Percentiles rank a stretch among this genome's conserved stretches.
Conservation (phyloP, 2,329 filamentous ascomycete species). For the Esteya vermicola region DNA sequence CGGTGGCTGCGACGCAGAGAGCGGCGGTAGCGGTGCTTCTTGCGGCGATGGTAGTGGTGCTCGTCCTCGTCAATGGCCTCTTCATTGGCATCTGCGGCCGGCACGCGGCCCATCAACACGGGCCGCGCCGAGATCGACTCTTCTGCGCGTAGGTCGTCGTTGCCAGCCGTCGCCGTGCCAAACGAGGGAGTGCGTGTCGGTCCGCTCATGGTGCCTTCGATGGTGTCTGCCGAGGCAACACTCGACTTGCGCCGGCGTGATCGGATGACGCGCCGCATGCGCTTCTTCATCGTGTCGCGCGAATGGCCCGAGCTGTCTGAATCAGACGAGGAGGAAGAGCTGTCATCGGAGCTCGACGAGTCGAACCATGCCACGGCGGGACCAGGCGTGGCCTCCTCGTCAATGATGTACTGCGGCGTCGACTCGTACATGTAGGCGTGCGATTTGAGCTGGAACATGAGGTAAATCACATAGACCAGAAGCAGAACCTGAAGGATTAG, state of each 20-base stretch:
- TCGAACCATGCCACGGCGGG: conserved; percentile 73
- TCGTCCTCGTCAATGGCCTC: conserved; percentile 33
- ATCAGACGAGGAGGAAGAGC: conserved; percentile 36
- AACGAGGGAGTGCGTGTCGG: conserved; percentile 26
- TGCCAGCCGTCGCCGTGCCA: conserved; percentile 18
- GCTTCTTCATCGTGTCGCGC: conserved; percentile 40
- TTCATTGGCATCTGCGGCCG: conserved; percentile 24
- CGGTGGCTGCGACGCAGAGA: conserved; percentile 12
- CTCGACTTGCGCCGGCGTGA: conserved; percentile 41
- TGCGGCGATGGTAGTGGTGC: conserved; percentile 18
- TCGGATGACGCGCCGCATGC: conserved; percentile 44
- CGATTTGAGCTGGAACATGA: conserved; percentile 83
- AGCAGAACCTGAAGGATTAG: conserved; percentile 45
- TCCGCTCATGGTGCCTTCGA: conserved; percentile 12
- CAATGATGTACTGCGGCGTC: conserved; percentile 82
- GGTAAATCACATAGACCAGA: conserved; percentile 68
- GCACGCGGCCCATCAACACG: conserved; percentile 19
- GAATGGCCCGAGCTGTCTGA: conserved; percentile 37
- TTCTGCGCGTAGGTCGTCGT: conserved; percentile 24
- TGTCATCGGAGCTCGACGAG: conserved; percentile 31
- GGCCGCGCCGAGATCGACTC: conserved; percentile 20
- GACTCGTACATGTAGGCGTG: conserved; percentile 87
- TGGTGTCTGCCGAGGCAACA: conserved; percentile 44
- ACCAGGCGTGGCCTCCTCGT: conserved; percentile 79
- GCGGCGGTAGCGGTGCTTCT: conserved; percentile 22